These are phyloP conservation scores for Anisogramma anomala DNA, from an alignment of 2,329 filamentous ascomycete species.

Conservation along the genomic window DNA sequence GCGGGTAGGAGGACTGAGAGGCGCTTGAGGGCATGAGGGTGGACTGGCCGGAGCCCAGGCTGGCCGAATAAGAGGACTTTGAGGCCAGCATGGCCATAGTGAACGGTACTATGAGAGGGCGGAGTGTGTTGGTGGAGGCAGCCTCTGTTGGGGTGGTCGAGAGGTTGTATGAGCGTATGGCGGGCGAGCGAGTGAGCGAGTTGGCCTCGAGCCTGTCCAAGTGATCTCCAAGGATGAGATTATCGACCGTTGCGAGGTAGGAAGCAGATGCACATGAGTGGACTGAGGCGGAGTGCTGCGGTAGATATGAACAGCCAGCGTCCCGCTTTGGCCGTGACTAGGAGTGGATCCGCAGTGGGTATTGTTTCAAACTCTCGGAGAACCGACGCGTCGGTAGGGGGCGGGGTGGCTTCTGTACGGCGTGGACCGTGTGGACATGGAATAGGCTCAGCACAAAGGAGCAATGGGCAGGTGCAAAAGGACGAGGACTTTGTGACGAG, in stretches of 20 bases:
- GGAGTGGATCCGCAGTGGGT: slow-evolving; percentile 2
- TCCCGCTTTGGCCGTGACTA: neutral
- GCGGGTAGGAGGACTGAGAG: slow-evolving; percentile 37
- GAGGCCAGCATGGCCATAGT: slow-evolving; percentile 69
- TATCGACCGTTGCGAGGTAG: neutral
- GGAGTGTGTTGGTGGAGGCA: too few relatives aligned
- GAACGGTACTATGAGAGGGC: too few relatives aligned
- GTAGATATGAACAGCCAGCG: neutral
- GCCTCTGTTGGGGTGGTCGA: too few relatives aligned
- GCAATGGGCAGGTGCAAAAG: neutral
- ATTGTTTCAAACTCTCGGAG: slow-evolving; percentile 8
- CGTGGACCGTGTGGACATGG: too few relatives aligned
- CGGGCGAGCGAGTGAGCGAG: neutral
- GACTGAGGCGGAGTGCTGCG: neutral
- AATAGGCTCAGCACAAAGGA: neutral
- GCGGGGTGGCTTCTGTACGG: too few relatives aligned
- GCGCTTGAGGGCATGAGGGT: slow-evolving; percentile 32
- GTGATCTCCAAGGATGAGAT: neutral
- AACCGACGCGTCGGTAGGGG: slow-evolving; percentile 4
- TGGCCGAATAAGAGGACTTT: slow-evolving; percentile 56
- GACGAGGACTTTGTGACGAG: slow-evolving; percentile 4
- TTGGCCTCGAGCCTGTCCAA: neutral
- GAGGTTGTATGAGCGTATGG: too few relatives aligned
- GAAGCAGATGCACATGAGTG: neutral
- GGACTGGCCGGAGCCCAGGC: slow-evolving; percentile 35